These are phyloP conservation scores for Hypomontagnella submonticulosa DNA, from an alignment of 495 filamentous ascomycete species.

Conservation along the genomic window DNA sequence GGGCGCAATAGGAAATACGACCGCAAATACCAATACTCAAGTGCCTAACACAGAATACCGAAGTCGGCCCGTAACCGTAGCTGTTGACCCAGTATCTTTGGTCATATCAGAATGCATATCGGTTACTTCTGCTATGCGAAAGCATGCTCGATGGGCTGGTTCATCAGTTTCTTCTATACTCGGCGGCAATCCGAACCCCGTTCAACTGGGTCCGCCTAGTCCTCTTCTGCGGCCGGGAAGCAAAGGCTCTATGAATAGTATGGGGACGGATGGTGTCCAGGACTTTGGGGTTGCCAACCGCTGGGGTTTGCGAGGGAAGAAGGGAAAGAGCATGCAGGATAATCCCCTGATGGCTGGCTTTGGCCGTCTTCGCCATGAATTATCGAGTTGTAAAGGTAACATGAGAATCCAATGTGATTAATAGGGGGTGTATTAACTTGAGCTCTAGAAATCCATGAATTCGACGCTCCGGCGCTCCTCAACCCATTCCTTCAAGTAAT, in stretches of 20 bases:
- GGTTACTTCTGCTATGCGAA: slow-evolving; percentile 97
- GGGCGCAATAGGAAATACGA: slow-evolving; percentile 25
- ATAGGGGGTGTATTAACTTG: slow-evolving; percentile 21
- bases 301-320: slow-evolving; percentile 96
- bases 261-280: slow-evolving; percentile 44
- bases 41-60: slow-evolving; percentile 57
- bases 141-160: slow-evolving; percentile 95
- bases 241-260: slow-evolving; percentile 43
- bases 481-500: slow-evolving; percentile 98
- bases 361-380: slow-evolving; percentile 85
- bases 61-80: slow-evolving; percentile 72
- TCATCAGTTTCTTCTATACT: slow-evolving; percentile 97
- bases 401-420: background rate
- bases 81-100: slow-evolving; percentile 92
- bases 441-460: slow-evolving; percentile 78
- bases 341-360: slow-evolving; percentile 97
- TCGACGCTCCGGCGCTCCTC: slow-evolving; percentile 89
- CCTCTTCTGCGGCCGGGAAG: slow-evolving; percentile 48
- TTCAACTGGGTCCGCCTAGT: slow-evolving; percentile 59
- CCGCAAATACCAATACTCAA: slow-evolving; percentile 26
- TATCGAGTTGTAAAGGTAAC: slow-evolving; percentile 86
- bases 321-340: slow-evolving; percentile 97
- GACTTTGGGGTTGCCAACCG: slow-evolving; percentile 63
- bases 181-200: slow-evolving; percentile 73
- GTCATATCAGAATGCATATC: slow-evolving; percentile 99